Conservation (phyloP, 768 basidiomycete genomes). For the Phlegmacium glaucopus region DNA sequence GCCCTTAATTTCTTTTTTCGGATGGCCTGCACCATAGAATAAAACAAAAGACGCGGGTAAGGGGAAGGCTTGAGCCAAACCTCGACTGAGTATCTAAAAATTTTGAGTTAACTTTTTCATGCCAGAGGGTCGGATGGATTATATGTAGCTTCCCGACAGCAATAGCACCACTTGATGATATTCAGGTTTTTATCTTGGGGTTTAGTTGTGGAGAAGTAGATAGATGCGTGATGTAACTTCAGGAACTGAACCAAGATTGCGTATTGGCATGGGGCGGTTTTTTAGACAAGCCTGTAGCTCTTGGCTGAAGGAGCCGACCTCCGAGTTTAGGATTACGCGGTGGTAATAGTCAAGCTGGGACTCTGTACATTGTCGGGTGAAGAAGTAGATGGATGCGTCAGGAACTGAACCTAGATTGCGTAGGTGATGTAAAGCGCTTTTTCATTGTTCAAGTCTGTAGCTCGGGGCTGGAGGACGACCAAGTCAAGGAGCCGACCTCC, state of each 20-base stretch:
- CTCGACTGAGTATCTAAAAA: background rate
- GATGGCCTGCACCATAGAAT: no score
- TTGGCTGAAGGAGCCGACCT: constrained; percentile 12
- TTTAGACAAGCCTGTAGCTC: constrained; percentile 1
- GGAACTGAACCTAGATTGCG: constrained; percentile 15
- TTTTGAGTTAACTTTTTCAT: background rate
- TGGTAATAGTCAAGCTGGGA: no score
- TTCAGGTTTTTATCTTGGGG: constrained; percentile 9
- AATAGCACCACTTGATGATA: constrained; percentile 18
- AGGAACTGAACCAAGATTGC: no score
- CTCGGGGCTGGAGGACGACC: constrained; percentile 7
- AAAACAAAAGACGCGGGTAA: no score
- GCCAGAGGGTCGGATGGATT: no score
- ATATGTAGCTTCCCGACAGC: constrained; percentile 15
- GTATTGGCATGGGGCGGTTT: no score
- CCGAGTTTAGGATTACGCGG: constrained; percentile 4
- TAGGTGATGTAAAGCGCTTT: constrained; percentile 6
- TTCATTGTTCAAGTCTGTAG: constrained; percentile 8
- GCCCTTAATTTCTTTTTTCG: no score
- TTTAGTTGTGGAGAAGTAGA: background rate
- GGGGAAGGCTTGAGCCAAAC: constrained; percentile 3
- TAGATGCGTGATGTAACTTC: constrained; percentile 1
- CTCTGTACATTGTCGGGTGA: no score
- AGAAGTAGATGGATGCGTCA: constrained; percentile 1
- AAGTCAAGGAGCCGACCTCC: constrained; percentile 16